Base-by-base conservation (phyloP, 1,284 basidiomycete species). In the Austroboletus novae-zelandiae region DNA sequence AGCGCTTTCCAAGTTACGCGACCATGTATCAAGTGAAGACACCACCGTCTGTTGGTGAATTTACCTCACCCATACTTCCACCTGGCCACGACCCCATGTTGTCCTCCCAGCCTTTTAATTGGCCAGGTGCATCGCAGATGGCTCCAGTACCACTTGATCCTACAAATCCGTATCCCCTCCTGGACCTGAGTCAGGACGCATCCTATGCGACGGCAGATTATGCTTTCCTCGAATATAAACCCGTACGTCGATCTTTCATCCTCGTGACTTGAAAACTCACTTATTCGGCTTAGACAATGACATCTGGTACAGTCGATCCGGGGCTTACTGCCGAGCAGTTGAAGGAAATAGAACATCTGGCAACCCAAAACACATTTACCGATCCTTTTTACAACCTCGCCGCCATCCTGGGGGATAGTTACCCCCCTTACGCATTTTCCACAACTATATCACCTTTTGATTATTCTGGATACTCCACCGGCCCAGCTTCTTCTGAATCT, bases 1-100 rank as follows among this genome's bases (percentile, higher is more conserved):
- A 61, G 36, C 71, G 70, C 44, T 69, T 68, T 27, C 71, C 72
- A 6, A 72, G 68, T 54, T 64, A 60, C 17, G 50, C 66, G 1
- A 54, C 59, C 29, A 69, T 73, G 61, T 75, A 74, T 49, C 59
- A 52, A 20, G 59, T 58, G 2, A 56, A 34, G 40, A 17, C 48
- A 10, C 34, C 47, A 25, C 47, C 55, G 8, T 1, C 47, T 18
- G 35, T 11, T 13, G 40, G 9, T 8, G 55, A 60, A 40, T 32
- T 27, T 35, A 8, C 29, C 2, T n/a, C 31, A 23, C 32, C 52
- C 27, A 5, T 42, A 7, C 4, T 5, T 3, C 45, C 20, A 14
- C n/a, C 18, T 8, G 25, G 14, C 7, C 47, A 41, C 36, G 2
- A 51, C 29, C 32, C 46, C 1, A 3, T 23, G 23, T 15, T 43